These are phyloP conservation scores for Eimeria mitis DNA, from an alignment of 169 alveolate species.

Conservation along the genomic window DNA sequence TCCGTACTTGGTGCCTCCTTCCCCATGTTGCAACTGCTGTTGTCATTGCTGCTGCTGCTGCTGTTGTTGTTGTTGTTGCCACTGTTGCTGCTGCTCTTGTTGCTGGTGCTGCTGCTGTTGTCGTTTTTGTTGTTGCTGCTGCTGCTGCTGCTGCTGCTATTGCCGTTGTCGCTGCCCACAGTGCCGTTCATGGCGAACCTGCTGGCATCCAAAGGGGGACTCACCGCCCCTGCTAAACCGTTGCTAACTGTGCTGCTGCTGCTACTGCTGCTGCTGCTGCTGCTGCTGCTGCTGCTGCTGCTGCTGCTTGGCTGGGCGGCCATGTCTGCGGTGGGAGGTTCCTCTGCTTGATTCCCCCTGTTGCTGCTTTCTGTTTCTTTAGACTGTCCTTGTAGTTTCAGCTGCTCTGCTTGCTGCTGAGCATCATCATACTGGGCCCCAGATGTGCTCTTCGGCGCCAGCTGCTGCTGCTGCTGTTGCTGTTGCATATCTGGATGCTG, in stretches of 20 bases:
- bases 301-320: background rate
- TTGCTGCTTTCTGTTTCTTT: background rate
- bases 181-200: background rate
- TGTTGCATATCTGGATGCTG: background rate
- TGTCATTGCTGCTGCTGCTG: background rate
- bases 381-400: background rate
- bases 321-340: background rate
- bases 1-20: background rate
- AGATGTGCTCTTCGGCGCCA: background rate
- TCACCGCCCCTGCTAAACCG: background rate
- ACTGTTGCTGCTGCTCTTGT: background rate
- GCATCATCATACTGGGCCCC: background rate
- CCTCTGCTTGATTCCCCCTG: background rate
- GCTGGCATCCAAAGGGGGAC: background rate
- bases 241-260: background rate
- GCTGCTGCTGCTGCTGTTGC: background rate
- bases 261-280: background rate
- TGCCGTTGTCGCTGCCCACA: background rate
- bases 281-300: background rate
- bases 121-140: background rate
- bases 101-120: conserved; percentile 5
- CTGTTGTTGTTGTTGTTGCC: background rate
- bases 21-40: background rate
- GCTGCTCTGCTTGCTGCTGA: background rate
- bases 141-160: conserved; percentile 12